Evolutionary conservation across 352 stramenopile genomes (phyloP).

Genomic region (Globisporangium abappressorium): DNA sequence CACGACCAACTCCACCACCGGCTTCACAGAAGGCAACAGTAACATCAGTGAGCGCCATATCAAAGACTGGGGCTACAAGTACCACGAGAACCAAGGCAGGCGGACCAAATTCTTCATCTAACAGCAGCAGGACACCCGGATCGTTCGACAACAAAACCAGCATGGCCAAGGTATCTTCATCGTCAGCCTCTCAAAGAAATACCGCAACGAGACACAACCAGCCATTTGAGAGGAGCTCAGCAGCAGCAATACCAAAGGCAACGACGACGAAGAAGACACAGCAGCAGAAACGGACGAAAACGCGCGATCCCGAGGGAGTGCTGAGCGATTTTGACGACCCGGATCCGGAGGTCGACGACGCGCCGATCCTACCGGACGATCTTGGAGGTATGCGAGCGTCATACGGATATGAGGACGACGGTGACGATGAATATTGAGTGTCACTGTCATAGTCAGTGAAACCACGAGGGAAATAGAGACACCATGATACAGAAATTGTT

Average conservation of each 20-base stretch:
- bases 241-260: neutral
- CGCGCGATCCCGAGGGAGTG: constrained; percentile 1
- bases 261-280: neutral
- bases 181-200: neutral
- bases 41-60: neutral
- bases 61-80: neutral
- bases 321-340: constrained; percentile 62
- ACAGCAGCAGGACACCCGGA: neutral
- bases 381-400: constrained; percentile 22
- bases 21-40: neutral
- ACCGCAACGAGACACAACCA: neutral
- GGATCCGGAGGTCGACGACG: constrained; percentile 56
- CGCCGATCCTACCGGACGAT: constrained; percentile 44
- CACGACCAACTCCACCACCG: neutral
- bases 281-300: neutral
- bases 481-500: neutral
- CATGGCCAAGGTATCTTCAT: neutral
- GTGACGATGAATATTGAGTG: constrained; percentile 12
- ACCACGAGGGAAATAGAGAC: neutral
- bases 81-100: neutral
- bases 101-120: neutral
- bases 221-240: neutral
- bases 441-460: neutral
- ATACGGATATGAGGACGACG: neutral
- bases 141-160: neutral